Evolutionary conservation across 1,284 basidiomycete genomes (phyloP), one percentile per base, ranked within the genome.

Genomic region (Trichosporon inkin): DNA sequence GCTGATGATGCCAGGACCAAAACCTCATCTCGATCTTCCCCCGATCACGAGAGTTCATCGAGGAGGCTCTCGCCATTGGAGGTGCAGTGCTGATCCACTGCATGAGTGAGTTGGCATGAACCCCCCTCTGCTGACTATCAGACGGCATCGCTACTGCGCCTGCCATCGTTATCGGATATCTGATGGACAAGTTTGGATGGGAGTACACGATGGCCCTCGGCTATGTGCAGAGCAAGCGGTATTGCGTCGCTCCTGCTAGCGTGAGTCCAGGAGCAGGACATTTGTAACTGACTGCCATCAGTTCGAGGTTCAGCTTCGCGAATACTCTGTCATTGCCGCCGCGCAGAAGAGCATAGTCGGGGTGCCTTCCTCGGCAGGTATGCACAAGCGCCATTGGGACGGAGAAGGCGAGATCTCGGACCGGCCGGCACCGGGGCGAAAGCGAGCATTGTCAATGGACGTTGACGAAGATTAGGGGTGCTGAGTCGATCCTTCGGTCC

Each of bases 11-110:
- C 13, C 58, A 76, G 78, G 89, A 91, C 71, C 90, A 93, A 78
- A 92, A 93, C 71, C 82, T 92, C 57, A 93, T 93, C 68, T 83
- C 87, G 19, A 78, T 91, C 41, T 62, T 61, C 28, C 41, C 65
- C 17, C 90, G 88, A 62, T 90, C 89, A 16, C 86, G 87, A 64
- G 71, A 79, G 19, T 95, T 93, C 77, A 94, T 95, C 67, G 85
- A 89, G 67, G 70, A 83, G 1, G 90, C 90, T 2, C 81, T 92
- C 53, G 65, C 68, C 0, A 70, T 77, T 16, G 85, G 86, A 11
- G 91, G 92, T 13, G 85, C 85, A 37, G 90, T 93, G 4, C 83
- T 94, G 6, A 92, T 92, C 1, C 92, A 94, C 73, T 94, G 92
- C 75, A 93, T 92, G 66, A 92, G 92, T 89, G 66, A 62, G 84